Percentiles rank a stretch among this genome's conserved stretches.
Evolutionary conservation across 495 filamentous ascomycete genomes (phyloP).

Genomic region (Geopyxis carbonaria): DNA sequence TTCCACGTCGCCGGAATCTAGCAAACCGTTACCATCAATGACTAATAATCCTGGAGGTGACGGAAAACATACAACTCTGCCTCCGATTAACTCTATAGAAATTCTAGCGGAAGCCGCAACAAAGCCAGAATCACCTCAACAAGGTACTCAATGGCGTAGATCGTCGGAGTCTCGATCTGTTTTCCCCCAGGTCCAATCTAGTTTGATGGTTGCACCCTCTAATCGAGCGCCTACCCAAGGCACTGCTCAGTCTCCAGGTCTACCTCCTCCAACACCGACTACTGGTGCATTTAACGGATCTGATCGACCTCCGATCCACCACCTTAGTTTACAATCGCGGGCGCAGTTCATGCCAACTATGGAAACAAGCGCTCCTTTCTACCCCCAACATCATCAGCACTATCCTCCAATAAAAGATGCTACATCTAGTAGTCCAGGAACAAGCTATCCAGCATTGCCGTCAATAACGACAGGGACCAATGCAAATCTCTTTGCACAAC

Average conservation of each 20-base stretch:
- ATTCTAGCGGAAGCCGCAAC: constrained; percentile 24
- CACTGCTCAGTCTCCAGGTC: constrained; percentile 18
- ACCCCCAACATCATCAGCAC: constrained; percentile 10
- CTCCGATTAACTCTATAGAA: constrained; percentile 22
- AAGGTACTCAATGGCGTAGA: constrained; percentile 13
- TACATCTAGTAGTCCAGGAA: constrained; percentile 6
- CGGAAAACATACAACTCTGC: constrained; percentile 20
- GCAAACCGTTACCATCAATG: constrained; percentile 19
- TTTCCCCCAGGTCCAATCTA: constrained; percentile 16
- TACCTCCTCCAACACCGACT: constrained; percentile 11
- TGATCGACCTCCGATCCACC: constrained; percentile 21
- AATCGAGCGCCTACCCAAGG: constrained; percentile 20
- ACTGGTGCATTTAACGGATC: constrained; percentile 18
- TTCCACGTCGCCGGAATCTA: constrained; percentile 13
- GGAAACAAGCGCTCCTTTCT: constrained; percentile 9
- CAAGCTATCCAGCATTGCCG: constrained; percentile 6
- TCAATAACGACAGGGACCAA: constrained; percentile 8
- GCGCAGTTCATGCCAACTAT: constrained; percentile 12
- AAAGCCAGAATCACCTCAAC: constrained; percentile 18
- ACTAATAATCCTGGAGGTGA: constrained; percentile 12
- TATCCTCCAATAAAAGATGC: constrained; percentile 21
- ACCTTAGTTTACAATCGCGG: constrained; percentile 16
- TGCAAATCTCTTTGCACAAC: constrained; percentile 20
- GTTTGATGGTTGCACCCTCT: constrained; percentile 17
- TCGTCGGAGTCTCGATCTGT: constrained; percentile 16